Conservation (phyloP, 805 yeast genomes). For the Wickerhamiella qilinensis region DNA sequence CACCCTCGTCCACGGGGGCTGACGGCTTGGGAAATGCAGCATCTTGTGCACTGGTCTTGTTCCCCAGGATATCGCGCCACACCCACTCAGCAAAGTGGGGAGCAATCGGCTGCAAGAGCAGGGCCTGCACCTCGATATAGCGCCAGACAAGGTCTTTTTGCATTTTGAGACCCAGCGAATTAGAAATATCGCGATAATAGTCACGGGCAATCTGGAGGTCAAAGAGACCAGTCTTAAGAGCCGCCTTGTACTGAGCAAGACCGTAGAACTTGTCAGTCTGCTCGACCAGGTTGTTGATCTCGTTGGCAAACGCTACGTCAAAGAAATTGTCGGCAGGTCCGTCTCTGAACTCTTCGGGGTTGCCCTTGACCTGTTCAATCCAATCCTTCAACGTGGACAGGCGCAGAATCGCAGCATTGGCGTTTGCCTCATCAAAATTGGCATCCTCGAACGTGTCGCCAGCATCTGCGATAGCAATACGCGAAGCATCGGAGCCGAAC, state of each 20-base stretch:
- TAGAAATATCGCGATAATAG: conserved; percentile 73
- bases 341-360: conserved; percentile 34
- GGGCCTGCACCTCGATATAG: conserved; percentile 75
- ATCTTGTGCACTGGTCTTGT: conserved; percentile 49
- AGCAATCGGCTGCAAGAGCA: conserved; percentile 79
- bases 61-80: conserved; percentile 65
- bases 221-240: conserved; percentile 78
- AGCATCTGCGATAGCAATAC: conserved; percentile 96
- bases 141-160: conserved; percentile 65
- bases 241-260: conserved; percentile 67
- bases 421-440: conserved; percentile 88
- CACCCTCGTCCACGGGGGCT: conserved; percentile 43
- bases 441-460: conserved; percentile 98
- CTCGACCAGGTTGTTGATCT: conserved; percentile 69
- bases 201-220: conserved; percentile 94
- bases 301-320: conserved; percentile 83
- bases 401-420: conserved; percentile 94
- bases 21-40: conserved; percentile 70
- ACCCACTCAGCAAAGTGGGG: conserved; percentile 91
- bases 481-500: conserved; percentile 93
- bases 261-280: conserved; percentile 56
- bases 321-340: conserved; percentile 45
- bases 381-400: conserved; percentile 85
- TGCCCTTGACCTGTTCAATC: conserved; percentile 63
- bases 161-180: conserved; percentile 36